phyloP scores from a whole-genome alignment of 257 asterid species.

The Scutellaria galericulata region DNA sequence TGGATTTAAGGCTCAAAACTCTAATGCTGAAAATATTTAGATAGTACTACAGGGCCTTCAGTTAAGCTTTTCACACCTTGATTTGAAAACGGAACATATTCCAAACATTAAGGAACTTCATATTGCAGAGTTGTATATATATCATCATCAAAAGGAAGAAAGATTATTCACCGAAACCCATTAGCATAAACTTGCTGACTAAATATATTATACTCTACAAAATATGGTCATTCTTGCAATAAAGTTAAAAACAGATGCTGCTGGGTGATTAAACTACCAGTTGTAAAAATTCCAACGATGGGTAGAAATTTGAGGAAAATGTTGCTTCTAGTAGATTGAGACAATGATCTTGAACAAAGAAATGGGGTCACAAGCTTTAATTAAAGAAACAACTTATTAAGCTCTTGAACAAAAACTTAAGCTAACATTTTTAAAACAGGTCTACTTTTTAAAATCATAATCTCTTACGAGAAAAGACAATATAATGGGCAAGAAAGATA shows the following conservation, averaged over 20 bases:
- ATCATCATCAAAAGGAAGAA: not conserved
- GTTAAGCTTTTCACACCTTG: not conserved
- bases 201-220: not conserved
- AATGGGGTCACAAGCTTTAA: conserved; percentile 2
- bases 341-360: not conserved
- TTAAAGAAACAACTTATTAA: not conserved
- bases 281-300: not conserved
- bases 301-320: not conserved
- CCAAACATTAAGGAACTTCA: not conserved
- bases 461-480: not conserved
- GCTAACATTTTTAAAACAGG: not conserved
- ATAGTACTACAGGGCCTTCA: not conserved
- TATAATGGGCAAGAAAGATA: conserved; percentile 6
- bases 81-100: no score
- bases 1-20: not conserved
- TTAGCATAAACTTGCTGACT: not conserved
- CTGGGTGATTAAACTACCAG: not conserved
- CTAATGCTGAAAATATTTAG: no score
- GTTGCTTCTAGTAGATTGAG: conserved; percentile 1
- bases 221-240: not conserved
- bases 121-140: not conserved
- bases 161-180: not conserved
- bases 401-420: not conserved
- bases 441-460: conserved; percentile 9
- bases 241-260: not conserved